Base-by-base conservation (phyloP, 2,329 filamentous ascomycete genomes). In the Alternaria sp. region DNA sequence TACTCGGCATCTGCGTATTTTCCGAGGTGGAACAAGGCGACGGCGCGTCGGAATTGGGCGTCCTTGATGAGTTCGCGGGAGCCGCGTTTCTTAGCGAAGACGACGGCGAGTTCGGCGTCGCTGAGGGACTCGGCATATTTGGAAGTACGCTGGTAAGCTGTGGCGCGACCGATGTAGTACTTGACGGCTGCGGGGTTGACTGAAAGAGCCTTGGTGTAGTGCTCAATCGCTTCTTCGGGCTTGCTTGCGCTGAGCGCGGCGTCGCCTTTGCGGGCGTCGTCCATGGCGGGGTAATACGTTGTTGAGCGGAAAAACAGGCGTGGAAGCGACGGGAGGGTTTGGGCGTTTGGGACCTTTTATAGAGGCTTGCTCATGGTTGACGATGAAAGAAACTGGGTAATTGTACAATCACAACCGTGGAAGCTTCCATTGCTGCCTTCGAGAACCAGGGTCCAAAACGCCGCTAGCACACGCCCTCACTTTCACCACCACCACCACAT, bases 111-210 rank as follows among this genome's bases (percentile, higher is more conserved):
- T 51, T 84, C 80, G 54, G 82, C 82, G 63, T 85, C 83, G 48
- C 69, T 60, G 30, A 85, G 80, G n/a, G 66, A 83, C 60, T 88
- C 79, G 22, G 81, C 73, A 44, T 85, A 81, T 46, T 71, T 74
- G 38, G 82, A 83, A 3, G 85, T 83, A 60, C 91, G 87, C 51
- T 92, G 85, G 74, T 93, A 90, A 40, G 92, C 92, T 43, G 89
- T 93, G 5, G 93, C 91, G 20, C 94, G 92, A 67, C 91, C 89
- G 64, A 95, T 87, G 64, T 94, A 90, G 87, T 95, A 97, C 50
- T 86, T 81, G 1, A 92, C 91, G 3, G 92, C 92, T 40, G 82
- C 83, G 0, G 90, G 88, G 12, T 84, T 84, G 69, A 89, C 85
- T 16, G 81, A 74, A 67, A 97, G 86, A 20, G 92, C 94, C 12